These are phyloP conservation scores for Boeremia exigua DNA, from an alignment of 2,329 filamentous ascomycete species.

Conservation along the genomic window DNA sequence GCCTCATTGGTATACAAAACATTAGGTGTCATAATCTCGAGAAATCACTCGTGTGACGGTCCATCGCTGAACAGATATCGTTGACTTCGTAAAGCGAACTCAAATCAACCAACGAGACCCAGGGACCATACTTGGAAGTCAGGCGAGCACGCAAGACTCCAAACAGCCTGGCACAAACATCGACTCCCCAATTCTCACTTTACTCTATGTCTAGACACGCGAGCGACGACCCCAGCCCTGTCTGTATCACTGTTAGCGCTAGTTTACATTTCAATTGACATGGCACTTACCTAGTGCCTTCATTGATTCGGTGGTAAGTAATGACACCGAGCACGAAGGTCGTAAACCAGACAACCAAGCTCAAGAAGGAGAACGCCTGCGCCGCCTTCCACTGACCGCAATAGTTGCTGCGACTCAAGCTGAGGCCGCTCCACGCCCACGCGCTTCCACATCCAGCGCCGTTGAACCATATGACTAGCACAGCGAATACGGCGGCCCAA, in stretches of 20 bases:
- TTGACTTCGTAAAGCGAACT: not conserved
- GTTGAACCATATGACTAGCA: conserved; percentile 50
- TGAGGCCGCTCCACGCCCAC: conserved; percentile 63
- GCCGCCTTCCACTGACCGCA: conserved; percentile 75
- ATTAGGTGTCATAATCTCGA: not conserved
- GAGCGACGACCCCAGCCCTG: conserved; percentile 13
- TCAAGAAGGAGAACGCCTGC: conserved; percentile 75
- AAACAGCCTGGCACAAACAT: not conserved
- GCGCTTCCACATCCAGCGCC: conserved; percentile 32
- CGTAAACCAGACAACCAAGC: conserved; percentile 72
- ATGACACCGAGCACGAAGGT: conserved; percentile 49
- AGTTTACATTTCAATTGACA: not conserved
- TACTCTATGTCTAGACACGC: not conserved
- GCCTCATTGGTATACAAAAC: not conserved
- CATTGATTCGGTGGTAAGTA: conserved; percentile 25
- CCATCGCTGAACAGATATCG: conserved; percentile 2
- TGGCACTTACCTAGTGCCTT: conserved; percentile 9
- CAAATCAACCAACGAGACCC: not conserved
- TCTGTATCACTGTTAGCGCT: not conserved
- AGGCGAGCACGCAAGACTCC: not conserved
- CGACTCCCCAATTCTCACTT: not conserved
- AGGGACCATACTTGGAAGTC: not conserved
- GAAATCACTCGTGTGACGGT: not conserved
- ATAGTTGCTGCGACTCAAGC: conserved; percentile 44
- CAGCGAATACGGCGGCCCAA: conserved; percentile 63